Conservation (phyloP, 1,139 yeast species). For the Sugiyamaella japonica region DNA sequence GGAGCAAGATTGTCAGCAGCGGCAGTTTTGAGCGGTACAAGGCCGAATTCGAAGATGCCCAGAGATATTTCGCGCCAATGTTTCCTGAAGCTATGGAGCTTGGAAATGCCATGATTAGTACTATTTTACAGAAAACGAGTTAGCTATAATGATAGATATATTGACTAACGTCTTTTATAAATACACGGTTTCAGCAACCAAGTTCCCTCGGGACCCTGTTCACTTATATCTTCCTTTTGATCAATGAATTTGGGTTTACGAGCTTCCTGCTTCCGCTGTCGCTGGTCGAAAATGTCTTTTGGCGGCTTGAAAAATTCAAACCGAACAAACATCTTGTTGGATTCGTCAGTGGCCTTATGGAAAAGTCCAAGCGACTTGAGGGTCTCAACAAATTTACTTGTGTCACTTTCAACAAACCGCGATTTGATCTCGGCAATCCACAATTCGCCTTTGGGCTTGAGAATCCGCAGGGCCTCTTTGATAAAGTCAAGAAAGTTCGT, state of each 20-base stretch:
- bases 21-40: conserved; percentile 76
- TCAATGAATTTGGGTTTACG: conserved; percentile 72
- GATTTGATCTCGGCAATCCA: conserved; percentile 99
- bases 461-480: conserved; percentile 80
- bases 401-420: conserved; percentile 65
- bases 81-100: conserved; percentile 82
- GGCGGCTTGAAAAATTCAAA: conserved; percentile 93
- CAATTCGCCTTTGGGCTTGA: conserved; percentile 87
- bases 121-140: conserved; percentile 50
- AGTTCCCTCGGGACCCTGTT: conserved; percentile 69
- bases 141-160: background rate
- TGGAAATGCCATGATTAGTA: conserved; percentile 95
- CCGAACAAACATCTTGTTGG: conserved; percentile 89
- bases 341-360: conserved; percentile 83
- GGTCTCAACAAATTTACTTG: conserved; percentile 70
- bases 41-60: conserved; percentile 73
- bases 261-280: conserved; percentile 55
- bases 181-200: conserved; percentile 95
- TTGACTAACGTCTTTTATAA: conserved; percentile 73
- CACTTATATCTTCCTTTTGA: conserved; percentile 57
- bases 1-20: conserved; percentile 80
- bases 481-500: conserved; percentile 91
- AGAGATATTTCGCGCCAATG: conserved; percentile 79
- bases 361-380: conserved; percentile 78
- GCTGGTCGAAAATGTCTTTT: conserved; percentile 63